These are phyloP conservation scores for Boletus sp. DNA, from an alignment of 768 basidiomycete species.

Conservation along the genomic window DNA sequence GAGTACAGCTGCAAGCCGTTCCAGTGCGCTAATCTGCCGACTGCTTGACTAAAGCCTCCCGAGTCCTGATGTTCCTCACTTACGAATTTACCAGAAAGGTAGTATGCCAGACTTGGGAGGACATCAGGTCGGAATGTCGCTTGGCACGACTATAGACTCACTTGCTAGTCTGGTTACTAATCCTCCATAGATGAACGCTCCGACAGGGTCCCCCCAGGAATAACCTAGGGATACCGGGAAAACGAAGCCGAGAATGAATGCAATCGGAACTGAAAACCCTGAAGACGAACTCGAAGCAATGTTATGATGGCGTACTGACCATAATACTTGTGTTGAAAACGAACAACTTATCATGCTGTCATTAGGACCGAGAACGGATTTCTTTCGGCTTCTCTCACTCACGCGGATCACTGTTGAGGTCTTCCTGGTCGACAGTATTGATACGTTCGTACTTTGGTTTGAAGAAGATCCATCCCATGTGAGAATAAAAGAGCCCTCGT, in stretches of 20 bases:
- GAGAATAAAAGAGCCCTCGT: conserved; percentile 8
- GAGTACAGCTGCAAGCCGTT: conserved; percentile 11
- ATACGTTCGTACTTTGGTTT: conserved; percentile 9
- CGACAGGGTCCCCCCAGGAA: conserved; percentile 10
- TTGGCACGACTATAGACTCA: not conserved
- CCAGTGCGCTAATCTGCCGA: conserved; percentile 9
- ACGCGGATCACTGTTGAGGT: conserved; percentile 5
- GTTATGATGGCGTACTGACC: not conserved
- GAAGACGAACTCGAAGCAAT: not conserved
- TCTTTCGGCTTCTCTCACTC: not conserved
- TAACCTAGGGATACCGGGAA: conserved; percentile 1
- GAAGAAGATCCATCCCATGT: conserved; percentile 15
- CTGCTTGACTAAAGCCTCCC: not conserved
- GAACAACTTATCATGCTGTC: not conserved
- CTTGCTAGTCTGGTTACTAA: conserved; percentile 9
- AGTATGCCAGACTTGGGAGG: conserved; percentile 5
- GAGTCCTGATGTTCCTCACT: not conserved
- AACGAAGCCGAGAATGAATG: conserved; percentile 1
- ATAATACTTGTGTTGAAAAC: conserved; percentile 11
- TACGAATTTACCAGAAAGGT: conserved; percentile 12
- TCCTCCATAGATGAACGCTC: conserved; percentile 9
- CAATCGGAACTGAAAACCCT: conserved; percentile 9
- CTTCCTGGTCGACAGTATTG: conserved; percentile 4
- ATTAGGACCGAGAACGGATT: not conserved
- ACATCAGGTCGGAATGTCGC: not conserved